Evolutionary conservation across 176 grass and related monocot species (phyloP).

Genomic region (Thinopyrum elongatum): DNA sequence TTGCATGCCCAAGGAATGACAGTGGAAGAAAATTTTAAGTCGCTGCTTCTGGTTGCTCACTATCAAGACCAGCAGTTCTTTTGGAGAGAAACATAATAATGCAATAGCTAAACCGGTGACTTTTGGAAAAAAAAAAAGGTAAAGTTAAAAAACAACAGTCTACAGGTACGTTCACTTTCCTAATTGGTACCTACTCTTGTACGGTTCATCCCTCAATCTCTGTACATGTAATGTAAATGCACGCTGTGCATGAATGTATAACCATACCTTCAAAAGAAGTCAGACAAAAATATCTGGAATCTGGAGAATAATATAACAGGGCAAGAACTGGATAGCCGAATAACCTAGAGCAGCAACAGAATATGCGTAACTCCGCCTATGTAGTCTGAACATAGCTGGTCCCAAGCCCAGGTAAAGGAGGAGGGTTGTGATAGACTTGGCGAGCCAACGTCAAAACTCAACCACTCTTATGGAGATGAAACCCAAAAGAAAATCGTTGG

Average conservation of each 20-base stretch:
- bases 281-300: slow-evolving; percentile 15
- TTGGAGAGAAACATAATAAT: background rate
- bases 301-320: slow-evolving; percentile 1
- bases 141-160: background rate
- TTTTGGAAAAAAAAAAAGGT: background rate
- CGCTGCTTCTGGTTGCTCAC: background rate
- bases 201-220: background rate
- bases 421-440: too few relatives aligned
- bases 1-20: background rate
- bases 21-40: background rate
- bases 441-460: too few relatives aligned
- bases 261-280: background rate
- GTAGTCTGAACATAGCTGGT: too few relatives aligned
- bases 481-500: too few relatives aligned
- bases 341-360: slow-evolving; percentile 18
- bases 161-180: background rate
- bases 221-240: background rate
- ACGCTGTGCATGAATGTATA: background rate
- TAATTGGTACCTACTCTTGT: background rate
- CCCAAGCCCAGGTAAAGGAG: too few relatives aligned
- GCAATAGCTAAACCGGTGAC: background rate
- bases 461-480: too few relatives aligned
- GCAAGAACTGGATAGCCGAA: slow-evolving; percentile 2
- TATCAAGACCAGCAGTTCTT: background rate
- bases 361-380: background rate